A percentile compares a stretch with the other conserved stretches of the same genome.
Evolutionary conservation across 2,329 filamentous ascomycete genomes (phyloP).

Genomic region (Magnaporthiopsis incrustans): DNA sequence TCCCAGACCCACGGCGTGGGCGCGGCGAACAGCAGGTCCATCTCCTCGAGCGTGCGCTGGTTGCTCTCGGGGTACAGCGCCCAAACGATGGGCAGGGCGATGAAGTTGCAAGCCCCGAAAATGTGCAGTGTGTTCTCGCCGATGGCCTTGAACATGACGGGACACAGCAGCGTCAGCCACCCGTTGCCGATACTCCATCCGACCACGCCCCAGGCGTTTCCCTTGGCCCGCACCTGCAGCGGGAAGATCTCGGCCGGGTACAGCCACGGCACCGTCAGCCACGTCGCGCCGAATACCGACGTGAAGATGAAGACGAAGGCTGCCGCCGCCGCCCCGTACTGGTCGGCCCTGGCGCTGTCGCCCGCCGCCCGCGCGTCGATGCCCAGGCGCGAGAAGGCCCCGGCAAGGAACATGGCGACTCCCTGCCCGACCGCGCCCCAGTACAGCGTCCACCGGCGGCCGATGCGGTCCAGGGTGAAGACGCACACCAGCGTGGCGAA

Average conservation of each 20-base stretch:
- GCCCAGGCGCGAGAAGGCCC: slow-evolving; percentile 46
- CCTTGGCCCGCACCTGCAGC: slow-evolving; percentile 60
- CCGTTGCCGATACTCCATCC: slow-evolving; percentile 67
- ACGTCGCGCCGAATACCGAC: slow-evolving; percentile 55
- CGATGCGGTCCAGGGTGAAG: slow-evolving; percentile 62
- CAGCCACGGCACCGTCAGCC: slow-evolving; percentile 51
- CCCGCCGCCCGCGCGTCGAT: slow-evolving; percentile 31
- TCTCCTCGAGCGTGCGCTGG: slow-evolving; percentile 66
- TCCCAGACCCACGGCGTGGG: slow-evolving; percentile 64
- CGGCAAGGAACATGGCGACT: slow-evolving; percentile 60
- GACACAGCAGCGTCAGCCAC: slow-evolving; percentile 35
- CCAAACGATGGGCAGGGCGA: slow-evolving; percentile 64
- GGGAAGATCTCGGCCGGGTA: slow-evolving; percentile 71
- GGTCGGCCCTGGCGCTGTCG: slow-evolving; percentile 34
- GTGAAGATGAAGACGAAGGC: slow-evolving; percentile 66
- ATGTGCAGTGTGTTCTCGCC: slow-evolving; percentile 67
- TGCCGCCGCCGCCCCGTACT: slow-evolving; percentile 56
- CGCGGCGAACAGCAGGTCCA: slow-evolving; percentile 64
- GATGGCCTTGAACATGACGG: slow-evolving; percentile 55
- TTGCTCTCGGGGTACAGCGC: slow-evolving; percentile 68
- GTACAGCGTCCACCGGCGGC: slow-evolving; percentile 60
- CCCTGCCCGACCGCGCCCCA: slow-evolving; percentile 59
- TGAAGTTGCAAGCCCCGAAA: slow-evolving; percentile 59
- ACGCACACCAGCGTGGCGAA: slow-evolving; percentile 27
- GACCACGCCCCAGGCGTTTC: slow-evolving; percentile 68